Percentiles rank a stretch among this genome's conserved stretches.
These are phyloP conservation scores for Striga hermonthica DNA, from an alignment of 305 asterid species.

Conservation along the genomic window DNA sequence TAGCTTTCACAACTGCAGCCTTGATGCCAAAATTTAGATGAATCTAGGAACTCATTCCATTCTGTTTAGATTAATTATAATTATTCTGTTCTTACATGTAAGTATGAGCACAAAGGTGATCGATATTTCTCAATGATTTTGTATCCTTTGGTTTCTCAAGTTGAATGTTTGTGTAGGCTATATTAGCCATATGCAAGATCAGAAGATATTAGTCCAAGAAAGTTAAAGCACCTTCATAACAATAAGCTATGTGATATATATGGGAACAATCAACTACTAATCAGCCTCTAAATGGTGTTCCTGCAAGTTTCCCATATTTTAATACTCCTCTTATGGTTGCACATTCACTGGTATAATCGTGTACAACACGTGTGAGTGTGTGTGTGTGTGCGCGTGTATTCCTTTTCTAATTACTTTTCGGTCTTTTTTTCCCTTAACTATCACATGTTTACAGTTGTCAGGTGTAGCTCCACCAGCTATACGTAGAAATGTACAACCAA, in stretches of 20 bases:
- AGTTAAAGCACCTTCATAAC: conserved; percentile 50
- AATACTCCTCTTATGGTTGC: conserved; percentile 79
- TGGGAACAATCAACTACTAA: conserved; percentile 53
- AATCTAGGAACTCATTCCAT: too few species aligned
- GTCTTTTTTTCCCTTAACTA: conserved; percentile 23
- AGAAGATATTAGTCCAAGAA: conserved; percentile 76
- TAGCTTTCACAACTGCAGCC: too few species aligned
- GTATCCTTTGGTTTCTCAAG: too few species aligned
- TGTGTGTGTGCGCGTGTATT: too few species aligned
- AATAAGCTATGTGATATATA: conserved; percentile 62
- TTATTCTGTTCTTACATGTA: too few species aligned
- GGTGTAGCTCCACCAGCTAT: conserved; percentile 89
- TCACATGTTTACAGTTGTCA: conserved; percentile 61
- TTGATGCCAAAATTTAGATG: too few species aligned
- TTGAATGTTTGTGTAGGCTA: too few species aligned
- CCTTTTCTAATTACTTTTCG: too few species aligned
- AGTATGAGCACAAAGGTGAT: too few species aligned
- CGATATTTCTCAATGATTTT: too few species aligned
- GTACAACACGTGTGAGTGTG: not conserved
- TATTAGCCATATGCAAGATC: too few species aligned
- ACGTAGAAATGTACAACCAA: conserved; percentile 67
- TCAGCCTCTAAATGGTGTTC: conserved; percentile 52
- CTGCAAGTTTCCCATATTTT: conserved; percentile 58
- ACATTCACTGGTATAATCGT: conserved; percentile 59
- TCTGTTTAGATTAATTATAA: too few species aligned